phyloP scores from a whole-genome alignment of 1,139 yeast species.

The Scheffersomyces quercinus region DNA sequence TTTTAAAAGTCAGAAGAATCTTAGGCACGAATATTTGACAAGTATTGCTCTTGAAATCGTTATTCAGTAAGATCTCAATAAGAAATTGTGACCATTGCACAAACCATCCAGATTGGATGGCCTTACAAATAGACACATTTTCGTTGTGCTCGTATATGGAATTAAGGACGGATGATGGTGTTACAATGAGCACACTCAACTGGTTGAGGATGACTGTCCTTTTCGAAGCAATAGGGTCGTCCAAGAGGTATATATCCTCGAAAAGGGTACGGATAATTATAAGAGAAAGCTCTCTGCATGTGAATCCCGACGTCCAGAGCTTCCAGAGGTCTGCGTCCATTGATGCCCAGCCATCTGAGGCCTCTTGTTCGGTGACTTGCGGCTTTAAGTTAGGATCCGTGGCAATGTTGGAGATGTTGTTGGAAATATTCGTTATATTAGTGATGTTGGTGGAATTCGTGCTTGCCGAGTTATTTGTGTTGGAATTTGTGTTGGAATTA shows the following conservation, averaged over 20 bases:
- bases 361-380: slow-evolving; percentile 39
- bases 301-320: slow-evolving; percentile 68
- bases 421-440: slow-evolving; percentile 2
- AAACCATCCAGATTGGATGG: slow-evolving; percentile 85
- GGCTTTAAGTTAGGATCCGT: slow-evolving; percentile 4
- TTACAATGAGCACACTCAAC: slow-evolving; percentile 77
- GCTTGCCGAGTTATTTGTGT: slow-evolving; percentile 2
- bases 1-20: slow-evolving; percentile 78
- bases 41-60: slow-evolving; percentile 34
- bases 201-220: slow-evolving; percentile 79
- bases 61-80: slow-evolving; percentile 48
- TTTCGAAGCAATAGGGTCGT: slow-evolving; percentile 85
- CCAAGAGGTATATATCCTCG: slow-evolving; percentile 91
- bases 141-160: slow-evolving; percentile 73
- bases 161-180: slow-evolving; percentile 67
- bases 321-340: slow-evolving; percentile 80
- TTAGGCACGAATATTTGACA: slow-evolving; percentile 58
- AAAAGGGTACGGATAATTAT: slow-evolving; percentile 81
- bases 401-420: background rate
- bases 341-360: slow-evolving; percentile 77
- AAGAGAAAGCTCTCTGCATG: slow-evolving; percentile 72
- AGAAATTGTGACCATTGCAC: slow-evolving; percentile 69
- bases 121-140: slow-evolving; percentile 59
- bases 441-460: background rate
- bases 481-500: background rate